Percentiles rank a stretch among this genome's conserved stretches.
These are phyloP conservation scores for Fusarium sp. DNA, from an alignment of 2,329 filamentous ascomycete species.

Conservation along the genomic window DNA sequence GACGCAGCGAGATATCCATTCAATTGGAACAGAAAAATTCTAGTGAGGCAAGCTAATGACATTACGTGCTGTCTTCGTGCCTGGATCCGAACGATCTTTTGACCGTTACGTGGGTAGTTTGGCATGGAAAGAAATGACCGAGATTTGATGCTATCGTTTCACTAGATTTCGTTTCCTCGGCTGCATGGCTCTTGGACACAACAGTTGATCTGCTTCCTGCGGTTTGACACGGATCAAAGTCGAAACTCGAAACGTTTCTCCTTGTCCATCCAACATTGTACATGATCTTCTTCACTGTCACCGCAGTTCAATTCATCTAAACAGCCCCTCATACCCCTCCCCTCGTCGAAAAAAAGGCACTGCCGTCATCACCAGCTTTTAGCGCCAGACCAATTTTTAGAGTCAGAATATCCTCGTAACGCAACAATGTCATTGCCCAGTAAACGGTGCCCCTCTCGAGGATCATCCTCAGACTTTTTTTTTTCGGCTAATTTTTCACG, in stretches of 20 bases:
- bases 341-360: conserved; percentile 32
- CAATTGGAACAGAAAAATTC: conserved; percentile 19
- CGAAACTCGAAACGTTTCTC: background rate
- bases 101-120: conserved; percentile 3
- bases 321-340: conserved; percentile 33
- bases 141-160: conserved; percentile 4
- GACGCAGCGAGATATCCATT: conserved; percentile 17
- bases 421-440: conserved; percentile 30
- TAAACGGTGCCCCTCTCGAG: conserved; percentile 36
- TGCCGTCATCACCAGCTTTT: conserved; percentile 45
- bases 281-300: background rate
- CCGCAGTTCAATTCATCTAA: conserved; percentile 9
- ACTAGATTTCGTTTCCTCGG: background rate
- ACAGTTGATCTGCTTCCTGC: background rate
- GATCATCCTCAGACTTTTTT: conserved; percentile 30
- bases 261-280: background rate
- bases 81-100: conserved; percentile 11
- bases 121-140: conserved; percentile 3
- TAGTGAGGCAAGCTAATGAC: conserved; percentile 24
- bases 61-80: conserved; percentile 16
- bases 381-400: conserved; percentile 44
- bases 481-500: no score
- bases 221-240: background rate
- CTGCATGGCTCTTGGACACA: background rate
- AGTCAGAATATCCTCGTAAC: conserved; percentile 37